Evolutionary conservation across 345 rosid species (phyloP), one percentile per base, ranked within the genome.

Genomic region (Triadica sebifera): DNA sequence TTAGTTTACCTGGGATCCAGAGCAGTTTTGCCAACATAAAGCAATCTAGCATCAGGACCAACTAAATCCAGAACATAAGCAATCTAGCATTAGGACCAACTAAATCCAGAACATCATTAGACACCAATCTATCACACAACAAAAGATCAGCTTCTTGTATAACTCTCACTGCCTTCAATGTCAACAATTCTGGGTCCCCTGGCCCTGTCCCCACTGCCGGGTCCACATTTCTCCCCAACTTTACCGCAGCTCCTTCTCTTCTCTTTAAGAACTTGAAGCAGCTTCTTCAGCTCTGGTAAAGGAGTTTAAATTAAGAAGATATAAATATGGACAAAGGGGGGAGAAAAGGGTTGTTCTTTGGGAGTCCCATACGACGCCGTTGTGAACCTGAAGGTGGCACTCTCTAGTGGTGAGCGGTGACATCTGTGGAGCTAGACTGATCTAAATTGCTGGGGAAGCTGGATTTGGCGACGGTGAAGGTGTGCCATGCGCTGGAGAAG

Each of bases 1-100:
- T 22, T 60, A 51, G n/a, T 22, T 71, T 78, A 95, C 98, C 96
- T 93, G 99, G 74, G 98, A 95, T 17, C 99, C 98, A n/a, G n/a
- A 78, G 98, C 98, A 75, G 98, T 93, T 84, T 95, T 95, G 67
- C 98, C 98, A 63, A 95, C 98, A 83, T 95, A 91, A n/a, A n/a
- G n/a, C n/a, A n/a, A n/a, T n/a, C n/a, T n/a, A n/a, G n/a, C n/a
- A n/a, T n/a, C n/a, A n/a, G n/a, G n/a, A n/a, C n/a, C n/a, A n/a
- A n/a, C n/a, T n/a, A n/a, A n/a, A n/a, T n/a, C n/a, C n/a, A n/a
- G n/a, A n/a, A n/a, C n/a, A n/a, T n/a, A 9, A 95, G 96, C 80
- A 95, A 86, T 75, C 92, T 85, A 53, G 97, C 93, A 69, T 84
- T 85, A 57, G 90, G 87, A 56, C 94, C 90, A 75, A 93, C 96